phyloP scores from a whole-genome alignment of 2,329 filamentous ascomycete species.

The Lecanicillium sp. region DNA sequence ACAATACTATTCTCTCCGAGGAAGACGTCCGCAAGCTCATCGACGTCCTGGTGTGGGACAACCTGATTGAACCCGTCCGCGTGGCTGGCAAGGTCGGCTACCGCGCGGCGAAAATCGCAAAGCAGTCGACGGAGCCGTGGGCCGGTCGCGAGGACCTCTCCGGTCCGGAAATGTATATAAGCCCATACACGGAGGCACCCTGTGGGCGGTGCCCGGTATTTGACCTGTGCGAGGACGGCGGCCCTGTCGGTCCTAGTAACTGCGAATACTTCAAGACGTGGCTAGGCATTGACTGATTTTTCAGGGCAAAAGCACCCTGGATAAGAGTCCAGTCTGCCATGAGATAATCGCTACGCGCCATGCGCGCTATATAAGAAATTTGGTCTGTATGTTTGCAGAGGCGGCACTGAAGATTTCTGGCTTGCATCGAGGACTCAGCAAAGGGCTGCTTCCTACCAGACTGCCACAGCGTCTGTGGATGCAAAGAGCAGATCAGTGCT shows the following conservation, averaged over 20 bases:
- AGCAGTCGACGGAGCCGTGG: slow-evolving; percentile 34
- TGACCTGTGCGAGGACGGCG: slow-evolving; percentile 82
- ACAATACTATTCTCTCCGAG: slow-evolving; percentile 61
- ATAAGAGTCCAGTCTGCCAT: too few species aligned
- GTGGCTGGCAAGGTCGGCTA: slow-evolving; percentile 44
- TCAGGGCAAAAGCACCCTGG: too few species aligned
- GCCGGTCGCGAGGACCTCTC: slow-evolving; percentile 29
- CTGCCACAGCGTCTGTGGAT: too few species aligned
- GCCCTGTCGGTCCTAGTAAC: slow-evolving; percentile 79
- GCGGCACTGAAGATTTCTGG: too few species aligned
- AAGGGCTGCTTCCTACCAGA: too few species aligned
- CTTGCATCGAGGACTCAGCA: too few species aligned
- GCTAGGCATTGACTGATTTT: slow-evolving; percentile 47
- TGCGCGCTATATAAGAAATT: too few species aligned
- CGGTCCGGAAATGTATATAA: slow-evolving; percentile 41
- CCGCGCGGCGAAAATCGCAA: slow-evolving; percentile 41
- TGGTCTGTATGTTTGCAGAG: too few species aligned
- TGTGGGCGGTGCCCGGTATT: slow-evolving; percentile 92
- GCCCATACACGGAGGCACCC: slow-evolving; percentile 79
- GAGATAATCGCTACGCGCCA: too few species aligned
- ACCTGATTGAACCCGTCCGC: slow-evolving; percentile 62
- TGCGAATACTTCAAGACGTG: slow-evolving; percentile 90
- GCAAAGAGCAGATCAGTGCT: too few species aligned
- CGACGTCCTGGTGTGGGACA: slow-evolving; percentile 83
- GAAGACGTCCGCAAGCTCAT: slow-evolving; percentile 78